Conservation (phyloP, 495 filamentous ascomycete genomes). For the Trichodelitschia bisporula region DNA sequence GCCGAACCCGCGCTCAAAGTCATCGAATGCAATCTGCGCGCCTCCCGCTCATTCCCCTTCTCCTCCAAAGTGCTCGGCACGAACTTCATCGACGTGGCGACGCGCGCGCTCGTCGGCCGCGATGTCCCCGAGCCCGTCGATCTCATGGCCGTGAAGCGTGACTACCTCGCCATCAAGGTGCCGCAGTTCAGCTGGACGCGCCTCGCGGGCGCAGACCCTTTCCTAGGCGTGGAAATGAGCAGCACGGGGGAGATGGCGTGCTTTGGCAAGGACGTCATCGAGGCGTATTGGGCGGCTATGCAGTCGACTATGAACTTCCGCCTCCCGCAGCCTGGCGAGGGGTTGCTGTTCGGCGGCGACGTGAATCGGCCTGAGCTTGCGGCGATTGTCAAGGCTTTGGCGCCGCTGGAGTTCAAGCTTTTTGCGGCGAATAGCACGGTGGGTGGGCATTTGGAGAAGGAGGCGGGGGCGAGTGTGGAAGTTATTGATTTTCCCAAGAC, state of each 20-base stretch:
- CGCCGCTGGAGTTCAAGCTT: slow-evolving; percentile 80
- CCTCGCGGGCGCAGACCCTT: slow-evolving; percentile 92
- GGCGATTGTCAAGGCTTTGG: slow-evolving; percentile 57
- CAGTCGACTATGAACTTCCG: slow-evolving; percentile 99
- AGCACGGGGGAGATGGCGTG: slow-evolving; percentile 95
- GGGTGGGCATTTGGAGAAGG: slow-evolving; percentile 54
- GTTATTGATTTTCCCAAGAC: slow-evolving; percentile 93
- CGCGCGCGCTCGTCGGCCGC: slow-evolving; percentile 71
- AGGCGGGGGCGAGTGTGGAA: slow-evolving; percentile 36
- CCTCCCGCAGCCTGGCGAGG: slow-evolving; percentile 74
- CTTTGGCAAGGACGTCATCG: slow-evolving; percentile 84
- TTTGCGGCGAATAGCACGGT: slow-evolving; percentile 62
- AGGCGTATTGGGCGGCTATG: slow-evolving; percentile 91
- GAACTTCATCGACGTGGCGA: slow-evolving; percentile 94
- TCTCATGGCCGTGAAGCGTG: slow-evolving; percentile 64
- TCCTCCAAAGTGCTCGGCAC: slow-evolving; percentile 87
- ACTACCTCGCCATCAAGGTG: slow-evolving; percentile 92
- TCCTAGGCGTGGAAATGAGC: slow-evolving; percentile 94
- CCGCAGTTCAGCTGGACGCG: slow-evolving; percentile 98
- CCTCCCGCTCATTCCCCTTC: slow-evolving; percentile 94
- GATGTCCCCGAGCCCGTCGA: slow-evolving; percentile 71
- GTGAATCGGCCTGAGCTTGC: slow-evolving; percentile 36
- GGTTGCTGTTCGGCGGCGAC: slow-evolving; percentile 83
- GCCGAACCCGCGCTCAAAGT: slow-evolving; percentile 65
- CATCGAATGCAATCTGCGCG: slow-evolving; percentile 95